phyloP scores from a whole-genome alignment of 2,329 filamentous ascomycete species.

The Apiospora phragmitis region DNA sequence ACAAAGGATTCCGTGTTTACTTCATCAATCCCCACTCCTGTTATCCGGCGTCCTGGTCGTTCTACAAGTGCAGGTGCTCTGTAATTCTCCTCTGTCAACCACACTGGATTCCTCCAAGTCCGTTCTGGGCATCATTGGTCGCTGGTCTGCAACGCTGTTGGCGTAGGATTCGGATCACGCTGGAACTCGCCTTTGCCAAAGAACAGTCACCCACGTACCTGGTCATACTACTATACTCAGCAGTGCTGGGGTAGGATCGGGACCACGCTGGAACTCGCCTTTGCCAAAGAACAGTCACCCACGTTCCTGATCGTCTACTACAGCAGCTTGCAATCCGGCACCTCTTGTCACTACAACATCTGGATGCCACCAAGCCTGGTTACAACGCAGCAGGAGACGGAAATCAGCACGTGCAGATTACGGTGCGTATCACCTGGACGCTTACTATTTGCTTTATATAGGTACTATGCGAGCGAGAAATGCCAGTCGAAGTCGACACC shows the following conservation, averaged over 20 bases:
- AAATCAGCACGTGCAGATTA: too few species aligned
- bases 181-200: not conserved
- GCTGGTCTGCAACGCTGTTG: too few species aligned
- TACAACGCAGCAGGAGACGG: too few species aligned
- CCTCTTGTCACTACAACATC: not conserved
- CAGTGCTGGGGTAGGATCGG: not conserved
- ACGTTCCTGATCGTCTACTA: not conserved
- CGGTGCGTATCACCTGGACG: not conserved
- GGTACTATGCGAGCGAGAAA: too few species aligned
- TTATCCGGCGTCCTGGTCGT: not conserved
- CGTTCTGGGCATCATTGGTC: too few species aligned
- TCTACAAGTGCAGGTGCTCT: not conserved
- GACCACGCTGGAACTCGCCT: constrained; percentile 2
- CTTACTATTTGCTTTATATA: not conserved
- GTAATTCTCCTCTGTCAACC: too few species aligned
- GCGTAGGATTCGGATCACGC: constrained; percentile 9
- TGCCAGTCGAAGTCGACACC: too few species aligned
- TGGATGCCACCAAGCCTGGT: not conserved
- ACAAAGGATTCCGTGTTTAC: not conserved
- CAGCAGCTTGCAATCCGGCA: not conserved
- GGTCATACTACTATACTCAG: not conserved
- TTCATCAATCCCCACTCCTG: not conserved
- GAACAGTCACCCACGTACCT: not conserved
- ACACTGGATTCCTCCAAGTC: too few species aligned
- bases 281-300: not conserved